Evolutionary conservation across 768 basidiomycete species (phyloP), one percentile per base, ranked within the genome.

Genomic region (Fomitopsis serialis): DNA sequence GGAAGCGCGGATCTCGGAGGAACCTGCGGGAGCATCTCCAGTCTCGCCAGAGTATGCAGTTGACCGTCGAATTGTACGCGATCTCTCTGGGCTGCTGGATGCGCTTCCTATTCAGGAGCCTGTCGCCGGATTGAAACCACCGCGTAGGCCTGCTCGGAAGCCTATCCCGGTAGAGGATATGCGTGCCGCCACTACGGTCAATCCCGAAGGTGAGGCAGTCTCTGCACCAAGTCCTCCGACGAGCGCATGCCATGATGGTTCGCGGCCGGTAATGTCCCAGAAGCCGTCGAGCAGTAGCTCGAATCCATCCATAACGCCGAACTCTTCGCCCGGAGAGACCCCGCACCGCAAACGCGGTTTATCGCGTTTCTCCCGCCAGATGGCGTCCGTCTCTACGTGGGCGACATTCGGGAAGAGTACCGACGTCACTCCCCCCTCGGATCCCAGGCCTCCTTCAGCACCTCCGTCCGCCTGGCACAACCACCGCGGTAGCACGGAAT

Each of bases 31-130:
- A 22, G 40, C 42, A 2, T 23, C 27, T n/a, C 37, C 27, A 23
- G 3, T 34, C 21, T 12, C 45, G 19, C 45, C 24, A n/a, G 35
- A 8, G 15, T 55, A 53, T 9, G 40, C 48, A 2, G 59, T 63
- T 27, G 62, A 58, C 22, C 58, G 62, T n/a, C 53, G 57, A 22
- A 65, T 67, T 22, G 43, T 62, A 23, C 56, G 63, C 15, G 60
- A 67, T 47, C 44, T 65, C 15, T 52, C 57, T 7, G 57, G 60
- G 9, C 45, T 67, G 0, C 46, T 67, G 1, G 58, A 56, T 3
- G 48, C 57, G 12, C 52, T 58, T n/a, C 56, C 54, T 24, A 24
- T 50, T 21, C 50, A 52, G 11, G 35, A 45, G 17, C 21, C 40
- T 25, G 19, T 45, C 47, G 56, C 53, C 5, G 61, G 48, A 9